Evolutionary conservation across 2,329 filamentous ascomycete genomes (phyloP), one percentile per base, ranked within the genome.

Genomic region (Claviceps sp.): DNA sequence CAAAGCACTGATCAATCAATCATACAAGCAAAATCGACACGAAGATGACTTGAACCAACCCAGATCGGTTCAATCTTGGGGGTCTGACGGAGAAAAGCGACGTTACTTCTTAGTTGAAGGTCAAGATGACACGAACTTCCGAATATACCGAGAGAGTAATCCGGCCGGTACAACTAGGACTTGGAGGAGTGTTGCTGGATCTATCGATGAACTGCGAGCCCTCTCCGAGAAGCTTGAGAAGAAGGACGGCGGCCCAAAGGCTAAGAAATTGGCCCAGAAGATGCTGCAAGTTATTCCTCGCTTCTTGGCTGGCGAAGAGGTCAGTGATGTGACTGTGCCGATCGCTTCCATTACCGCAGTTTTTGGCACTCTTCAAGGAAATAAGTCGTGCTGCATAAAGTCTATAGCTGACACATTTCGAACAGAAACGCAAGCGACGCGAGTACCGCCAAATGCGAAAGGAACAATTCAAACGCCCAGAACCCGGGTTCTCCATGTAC

Each of bases 101-200:
- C 83, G 89, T 54, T 98, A 97, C 69, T 98, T 86, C 73, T 74
- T 98, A 47, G 80, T 98, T 56, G 93, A 98, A 69, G 93, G 93
- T 13, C 80, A 88, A 59, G 91, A 97, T 60, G 90, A 98, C 67
- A 97, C 91, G 3, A 80, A 86, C 56, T 98, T 98, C 68, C 81
- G 93, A 56, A 80, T 98, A 45, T 98, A 98, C 67, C 80, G 93
- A 50, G 93, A 98, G 69, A 91, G 87, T 68, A 94, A 95, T 62
- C 85, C 88, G 13, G 82, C 82, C 5, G 77, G 84, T 37, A 79
- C 85, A 46, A 84, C 84, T 56, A 70, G 81, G 56, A 89, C 87
- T 24, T 98, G 93, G 93, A 89, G 88, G 79, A 96, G 85, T 62
- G 83, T 97, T 43, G 93, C 93, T 16, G 89, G 91, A 6, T 84